phyloP scores from a whole-genome alignment of 2,329 filamentous ascomycete species.

The Trichoderma koningii region DNA sequence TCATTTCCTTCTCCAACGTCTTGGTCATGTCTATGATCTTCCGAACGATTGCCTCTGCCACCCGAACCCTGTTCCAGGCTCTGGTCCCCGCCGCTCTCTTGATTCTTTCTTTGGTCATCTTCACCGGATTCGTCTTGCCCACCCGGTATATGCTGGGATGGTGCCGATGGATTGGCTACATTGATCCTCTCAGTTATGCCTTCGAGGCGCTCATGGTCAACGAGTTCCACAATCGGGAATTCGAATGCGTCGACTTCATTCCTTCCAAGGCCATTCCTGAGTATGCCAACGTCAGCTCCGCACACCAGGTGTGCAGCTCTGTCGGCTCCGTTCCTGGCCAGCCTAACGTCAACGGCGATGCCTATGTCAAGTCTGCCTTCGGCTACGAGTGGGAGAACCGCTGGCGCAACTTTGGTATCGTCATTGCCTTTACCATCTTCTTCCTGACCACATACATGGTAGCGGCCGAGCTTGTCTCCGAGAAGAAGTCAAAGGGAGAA shows the following conservation, averaged over 20 bases:
- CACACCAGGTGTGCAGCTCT: constrained; percentile 58
- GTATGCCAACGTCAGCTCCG: constrained; percentile 35
- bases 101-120: constrained; percentile 67
- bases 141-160: constrained; percentile 73
- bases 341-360: constrained; percentile 56
- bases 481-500: constrained; percentile 73
- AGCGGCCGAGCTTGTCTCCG: constrained; percentile 66
- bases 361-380: constrained; percentile 58
- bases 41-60: constrained; percentile 75
- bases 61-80: constrained; percentile 67
- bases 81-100: constrained; percentile 62
- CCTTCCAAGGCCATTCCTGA: constrained; percentile 39
- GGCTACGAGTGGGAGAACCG: constrained; percentile 59
- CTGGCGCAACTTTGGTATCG: constrained; percentile 73
- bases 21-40: constrained; percentile 86
- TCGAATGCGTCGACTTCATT: constrained; percentile 52
- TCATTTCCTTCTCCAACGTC: constrained; percentile 73
- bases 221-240: constrained; percentile 71
- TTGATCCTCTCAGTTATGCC: constrained; percentile 76
- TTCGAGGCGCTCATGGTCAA: constrained; percentile 83
- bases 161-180: constrained; percentile 81
- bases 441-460: constrained; percentile 64
- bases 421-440: constrained; percentile 65
- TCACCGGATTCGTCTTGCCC: constrained; percentile 69
- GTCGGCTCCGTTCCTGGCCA: constrained; percentile 60